Evolutionary conservation across 768 basidiomycete species (phyloP).

Genomic region (Tricholoma saponaceum): DNA sequence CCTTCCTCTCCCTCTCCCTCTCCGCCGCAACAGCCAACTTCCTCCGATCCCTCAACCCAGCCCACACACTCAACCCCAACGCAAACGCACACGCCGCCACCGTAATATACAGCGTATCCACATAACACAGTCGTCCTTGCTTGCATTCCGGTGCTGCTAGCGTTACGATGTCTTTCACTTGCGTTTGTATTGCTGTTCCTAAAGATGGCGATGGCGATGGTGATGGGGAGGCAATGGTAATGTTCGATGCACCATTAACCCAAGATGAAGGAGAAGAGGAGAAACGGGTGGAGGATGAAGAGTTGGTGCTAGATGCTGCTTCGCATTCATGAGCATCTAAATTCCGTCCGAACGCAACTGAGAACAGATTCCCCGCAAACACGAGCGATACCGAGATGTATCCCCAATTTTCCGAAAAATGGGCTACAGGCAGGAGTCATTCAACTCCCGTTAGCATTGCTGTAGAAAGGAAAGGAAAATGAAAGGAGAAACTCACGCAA

Average conservation of each 20-base stretch:
- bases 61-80: constrained; percentile 46
- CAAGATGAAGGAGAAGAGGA: neutral
- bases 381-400: constrained; percentile 70
- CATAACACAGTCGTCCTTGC: constrained; percentile 56
- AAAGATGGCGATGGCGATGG: neutral
- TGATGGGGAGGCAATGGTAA: too few relatives aligned
- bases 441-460: too few relatives aligned
- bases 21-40: constrained; percentile 16
- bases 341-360: constrained; percentile 74
- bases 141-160: constrained; percentile 40
- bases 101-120: constrained; percentile 51
- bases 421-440: constrained; percentile 46
- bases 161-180: neutral
- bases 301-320: neutral
- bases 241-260: neutral
- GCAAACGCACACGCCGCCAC: constrained; percentile 42
- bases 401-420: constrained; percentile 87
- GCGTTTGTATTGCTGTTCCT: neutral
- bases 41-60: constrained; percentile 43
- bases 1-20: neutral
- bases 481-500: neutral
- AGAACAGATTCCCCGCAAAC: constrained; percentile 79
- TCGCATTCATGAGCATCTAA: constrained; percentile 63
- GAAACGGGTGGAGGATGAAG: neutral
- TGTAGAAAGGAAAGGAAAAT: neutral